These are phyloP conservation scores for Madurella mycetomatis DNA, from an alignment of 2,329 filamentous ascomycete genomes.

Conservation along the genomic window DNA sequence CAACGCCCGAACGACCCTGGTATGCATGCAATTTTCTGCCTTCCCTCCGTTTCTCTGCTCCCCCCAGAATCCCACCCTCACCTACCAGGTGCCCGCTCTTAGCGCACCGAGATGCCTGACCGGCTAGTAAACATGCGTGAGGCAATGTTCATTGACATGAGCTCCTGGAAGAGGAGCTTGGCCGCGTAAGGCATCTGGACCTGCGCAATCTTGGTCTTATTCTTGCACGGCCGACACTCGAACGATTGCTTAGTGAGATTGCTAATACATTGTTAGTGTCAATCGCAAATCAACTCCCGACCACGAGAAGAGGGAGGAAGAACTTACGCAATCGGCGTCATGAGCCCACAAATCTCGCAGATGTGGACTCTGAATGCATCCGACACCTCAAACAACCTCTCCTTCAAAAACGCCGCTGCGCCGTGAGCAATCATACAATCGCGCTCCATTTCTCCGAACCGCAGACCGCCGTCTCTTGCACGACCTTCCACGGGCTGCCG, in stretches of 20 bases:
- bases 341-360: conserved; percentile 96
- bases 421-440: conserved; percentile 99
- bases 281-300: not conserved
- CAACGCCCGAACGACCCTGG: conserved; percentile 13
- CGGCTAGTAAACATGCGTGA: conserved; percentile 92
- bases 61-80: not conserved
- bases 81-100: conserved; percentile 21
- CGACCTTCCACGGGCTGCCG: conserved; percentile 97
- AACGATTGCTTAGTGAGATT: conserved; percentile 94
- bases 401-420: conserved; percentile 93
- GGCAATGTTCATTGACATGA: conserved; percentile 97
- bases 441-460: conserved; percentile 99
- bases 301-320: conserved; percentile 1
- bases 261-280: conserved; percentile 39
- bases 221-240: conserved; percentile 95
- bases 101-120: conserved; percentile 69
- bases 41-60: not conserved
- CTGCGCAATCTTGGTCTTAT: conserved; percentile 98
- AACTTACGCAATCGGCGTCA: conserved; percentile 98
- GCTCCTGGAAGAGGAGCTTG: conserved; percentile 96
- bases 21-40: conserved; percentile 11
- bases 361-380: conserved; percentile 98
- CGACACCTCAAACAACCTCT: conserved; percentile 93
- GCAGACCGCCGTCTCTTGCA: conserved; percentile 93
- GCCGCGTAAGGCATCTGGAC: conserved; percentile 97